These are phyloP conservation scores for Fusarium odoratissimum DNA, from an alignment of 2,329 filamentous ascomycete species.

Conservation along the genomic window DNA sequence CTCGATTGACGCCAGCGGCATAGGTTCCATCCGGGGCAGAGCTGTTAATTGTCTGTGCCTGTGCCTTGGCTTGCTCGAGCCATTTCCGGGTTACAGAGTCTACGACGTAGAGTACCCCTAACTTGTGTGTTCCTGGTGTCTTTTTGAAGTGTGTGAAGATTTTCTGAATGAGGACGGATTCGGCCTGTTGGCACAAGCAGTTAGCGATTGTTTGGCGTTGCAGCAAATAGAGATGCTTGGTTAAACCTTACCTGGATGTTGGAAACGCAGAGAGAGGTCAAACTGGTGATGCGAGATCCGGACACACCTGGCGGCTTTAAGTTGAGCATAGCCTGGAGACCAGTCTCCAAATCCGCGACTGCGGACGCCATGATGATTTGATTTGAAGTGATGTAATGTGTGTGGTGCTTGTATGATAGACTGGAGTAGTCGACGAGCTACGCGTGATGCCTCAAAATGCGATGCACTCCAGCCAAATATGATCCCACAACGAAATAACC, in stretches of 20 bases:
- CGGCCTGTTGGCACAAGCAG: conserved; percentile 70
- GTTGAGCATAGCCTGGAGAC: conserved; percentile 89
- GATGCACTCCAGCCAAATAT: conserved; percentile 30
- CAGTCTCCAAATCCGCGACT: conserved; percentile 90
- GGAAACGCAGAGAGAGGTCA: conserved; percentile 87
- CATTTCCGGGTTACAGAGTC: conserved; percentile 99
- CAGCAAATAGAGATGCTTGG: neutral
- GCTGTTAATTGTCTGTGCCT: conserved; percentile 83
- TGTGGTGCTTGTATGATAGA: conserved; percentile 37
- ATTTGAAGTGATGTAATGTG: conserved; percentile 13
- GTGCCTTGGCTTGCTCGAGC: conserved; percentile 92
- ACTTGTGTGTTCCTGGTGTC: conserved; percentile 92
- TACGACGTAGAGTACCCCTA: conserved; percentile 99
- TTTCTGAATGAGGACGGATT: conserved; percentile 94
- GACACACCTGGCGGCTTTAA: conserved; percentile 95
- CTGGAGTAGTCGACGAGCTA: conserved; percentile 35
- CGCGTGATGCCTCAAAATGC: conserved; percentile 35
- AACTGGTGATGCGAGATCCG: conserved; percentile 86
- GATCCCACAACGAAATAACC: conserved; percentile 16
- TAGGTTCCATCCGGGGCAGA: conserved; percentile 90
- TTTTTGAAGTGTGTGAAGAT: conserved; percentile 98
- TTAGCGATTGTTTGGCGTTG: conserved; percentile 36
- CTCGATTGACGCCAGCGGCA: conserved; percentile 94
- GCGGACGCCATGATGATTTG: conserved; percentile 75
- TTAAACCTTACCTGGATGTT: conserved; percentile 81